Evolutionary conservation across 1,284 basidiomycete genomes (phyloP).

Genomic region (Inonotus hispidus): DNA sequence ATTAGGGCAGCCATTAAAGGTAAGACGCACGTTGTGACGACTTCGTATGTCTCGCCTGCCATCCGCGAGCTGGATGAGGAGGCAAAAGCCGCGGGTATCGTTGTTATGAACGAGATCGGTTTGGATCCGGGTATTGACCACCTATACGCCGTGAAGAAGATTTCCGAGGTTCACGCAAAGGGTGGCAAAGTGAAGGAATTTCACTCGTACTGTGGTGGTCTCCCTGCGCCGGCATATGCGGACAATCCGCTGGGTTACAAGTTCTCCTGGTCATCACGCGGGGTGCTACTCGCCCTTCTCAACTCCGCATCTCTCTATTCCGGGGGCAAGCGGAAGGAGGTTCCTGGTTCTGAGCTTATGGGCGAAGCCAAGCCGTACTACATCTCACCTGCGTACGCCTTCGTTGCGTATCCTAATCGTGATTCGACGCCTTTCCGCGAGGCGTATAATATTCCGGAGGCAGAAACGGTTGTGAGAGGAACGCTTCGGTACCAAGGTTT

Average conservation of each 20-base stretch:
- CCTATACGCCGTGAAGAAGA: constrained; percentile 95
- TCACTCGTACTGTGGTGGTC: constrained; percentile 94
- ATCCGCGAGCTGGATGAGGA: constrained; percentile 86
- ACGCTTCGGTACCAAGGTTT: constrained; percentile 97
- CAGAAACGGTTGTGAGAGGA: constrained; percentile 88
- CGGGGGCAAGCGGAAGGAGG: constrained; percentile 56
- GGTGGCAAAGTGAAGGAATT: constrained; percentile 98
- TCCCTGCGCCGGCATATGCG: constrained; percentile 86
- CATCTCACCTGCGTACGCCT: constrained; percentile 93
- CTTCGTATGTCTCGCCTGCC: constrained; percentile 88
- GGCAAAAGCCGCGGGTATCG: constrained; percentile 85
- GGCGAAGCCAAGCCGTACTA: constrained; percentile 86
- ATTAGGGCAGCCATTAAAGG: constrained; percentile 95
- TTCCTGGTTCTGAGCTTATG: constrained; percentile 79
- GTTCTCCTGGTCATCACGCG: constrained; percentile 98
- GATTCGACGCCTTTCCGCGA: constrained; percentile 88
- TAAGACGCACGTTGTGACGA: constrained; percentile 95
- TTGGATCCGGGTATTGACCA: constrained; percentile 95
- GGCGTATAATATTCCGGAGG: constrained; percentile 90
- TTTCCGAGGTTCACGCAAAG: constrained; percentile 88
- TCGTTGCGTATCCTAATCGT: constrained; percentile 97
- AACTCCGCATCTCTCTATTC: constrained; percentile 87
- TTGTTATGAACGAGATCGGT: constrained; percentile 98
- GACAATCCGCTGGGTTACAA: constrained; percentile 98
- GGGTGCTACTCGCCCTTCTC: constrained; percentile 91